Evolutionary conservation across 352 stramenopile species (phyloP), one percentile per base, ranked within the genome.

Genomic region (Phytopythium vexans): DNA sequence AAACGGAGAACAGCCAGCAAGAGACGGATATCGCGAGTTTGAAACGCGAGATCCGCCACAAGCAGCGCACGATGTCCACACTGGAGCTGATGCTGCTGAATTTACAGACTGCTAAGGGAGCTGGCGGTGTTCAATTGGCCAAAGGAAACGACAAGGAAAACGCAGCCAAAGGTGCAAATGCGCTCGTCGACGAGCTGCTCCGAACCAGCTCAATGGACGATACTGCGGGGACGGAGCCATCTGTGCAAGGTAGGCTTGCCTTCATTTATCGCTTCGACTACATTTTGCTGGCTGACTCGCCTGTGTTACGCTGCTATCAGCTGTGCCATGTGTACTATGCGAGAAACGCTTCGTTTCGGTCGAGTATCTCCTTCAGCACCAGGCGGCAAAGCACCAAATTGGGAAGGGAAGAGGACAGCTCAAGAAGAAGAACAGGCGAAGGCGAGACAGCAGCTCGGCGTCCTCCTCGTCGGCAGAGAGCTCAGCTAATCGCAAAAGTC

Each of bases 1-100:
- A 90, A 46, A 47, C 21, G 6, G 75, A 91, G 37, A 92, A 94
- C 53, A 62, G 74, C 8, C 72, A 74, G 48, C 65, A 79, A 6
- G 74, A 89, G 46, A 58, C 52, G 1, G 81, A 94, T 38, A 74
- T 92, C 36, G 38, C 58, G 1, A 62, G 61, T n/a, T 60, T 94
- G 27, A 90, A 89, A 58, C 79, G 84, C 35, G 83, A 90, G 4
- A 89, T 92, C 27, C 70, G 74, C 3, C 80, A 91, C 16, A 94
- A 92, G 50, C 81, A 94, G 43, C 81, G 76, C 38, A 92, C 83
- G 7, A 82, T 92, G 41, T 78, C 83, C 5, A 94, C 83, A 10
- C 80, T 92, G 21, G 83, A 94, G 52, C 41, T 90, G 11, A 88
- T 94, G 77, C 56, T 94, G 5, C 67, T 91, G 21, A 90, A 87